Base-by-base conservation (phyloP, 768 basidiomycete genomes). In the Galerina sulciceps region DNA sequence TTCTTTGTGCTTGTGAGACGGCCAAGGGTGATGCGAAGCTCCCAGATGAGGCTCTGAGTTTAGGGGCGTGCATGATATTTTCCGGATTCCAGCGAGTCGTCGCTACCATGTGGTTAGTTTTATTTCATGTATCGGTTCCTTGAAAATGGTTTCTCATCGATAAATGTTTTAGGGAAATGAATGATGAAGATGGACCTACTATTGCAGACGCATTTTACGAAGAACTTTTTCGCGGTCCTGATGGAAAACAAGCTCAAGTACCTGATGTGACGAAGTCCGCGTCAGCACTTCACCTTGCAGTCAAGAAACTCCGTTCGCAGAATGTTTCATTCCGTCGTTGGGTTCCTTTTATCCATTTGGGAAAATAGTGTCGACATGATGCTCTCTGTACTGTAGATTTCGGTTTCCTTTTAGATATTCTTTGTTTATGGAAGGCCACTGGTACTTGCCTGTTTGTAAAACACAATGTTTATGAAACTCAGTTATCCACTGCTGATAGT, bases 331-430 rank as follows among this genome's bases (percentile, higher is more conserved):
- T 53, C 22, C 31, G 17, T 8, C 58, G 59, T 22, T 69, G 67
- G 66, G 66, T 67, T 2, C 67, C 69, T 14, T 69, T 59, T 53
- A 60, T 69, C 20, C 66, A 70, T 58, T 31, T 69, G 46, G 67
- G 69, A 5, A 31, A 31, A 1, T 31, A 31, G 2, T 31, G 8
- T 31, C 4, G 26, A 2, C 8, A 31, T 8, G 0, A 31, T 2
- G 8, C 8, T 31, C n/a, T n/a, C 26, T 31, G 26, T 31, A 31
- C 26, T 31, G 26, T 31, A 31, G 5, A 8, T 31, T 31, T 31
- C 8, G 26, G 26, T 8, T 31, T 2, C 8, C 8, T 31, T 5
- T 4, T 4, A 31, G 5, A n/a, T n/a, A n/a, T n/a, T n/a, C n/a
- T n/a, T n/a, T n/a, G 2, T 31, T 31, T 31, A 4, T 31, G 5